Evolutionary conservation across 352 stramenopile genomes (phyloP), one percentile per base, ranked within the genome.

Genomic region (Salisapilia sapeloensis): DNA sequence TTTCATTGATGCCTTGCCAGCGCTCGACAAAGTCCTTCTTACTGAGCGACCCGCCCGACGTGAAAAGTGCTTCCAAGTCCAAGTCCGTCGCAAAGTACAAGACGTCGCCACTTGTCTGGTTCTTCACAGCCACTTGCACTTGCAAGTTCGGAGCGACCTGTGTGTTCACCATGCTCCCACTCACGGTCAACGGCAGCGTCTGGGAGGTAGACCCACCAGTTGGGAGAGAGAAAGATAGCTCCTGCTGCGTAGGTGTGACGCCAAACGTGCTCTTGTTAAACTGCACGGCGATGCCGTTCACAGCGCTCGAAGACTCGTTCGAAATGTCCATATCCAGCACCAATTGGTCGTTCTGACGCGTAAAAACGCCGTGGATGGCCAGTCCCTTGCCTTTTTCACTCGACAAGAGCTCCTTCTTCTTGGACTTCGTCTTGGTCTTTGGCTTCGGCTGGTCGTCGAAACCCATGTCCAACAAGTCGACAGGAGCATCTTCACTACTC

Each of bases 241-340:
- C 82, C 37, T 91, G 82, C 42, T 92, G 87, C 48, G 84, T 66
- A 4, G 92, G 92, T 29, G 86, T 82, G 10, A 98, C 69, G 23
- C 92, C 91, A 54, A 98, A 97, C 19, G 87, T 92, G 50, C 92
- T 97, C 66, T 98, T 98, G 70, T 98, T 98, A 21, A 98, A 64
- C 53, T 98, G 92, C 38, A 98, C 91, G 21, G 91, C 92, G 19
- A 98, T 56, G 7, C 70, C 64, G 1, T 50, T 40, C 39, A 98
- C 82, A 38, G 85, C 69, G 16, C 93, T 57, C 16, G 80, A 48
- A 14, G 75, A 81, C 43, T 89, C 84, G 54, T 96, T 96, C 49
- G 96, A 63, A 26, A 63, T 71, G 33, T 85, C 64, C 12, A 84
- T 50, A 15, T 89, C 74, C 25, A 89, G 38, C 33, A 79, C 48